phyloP scores from a whole-genome alignment of 768 basidiomycete species.

The Galerina marginata region DNA sequence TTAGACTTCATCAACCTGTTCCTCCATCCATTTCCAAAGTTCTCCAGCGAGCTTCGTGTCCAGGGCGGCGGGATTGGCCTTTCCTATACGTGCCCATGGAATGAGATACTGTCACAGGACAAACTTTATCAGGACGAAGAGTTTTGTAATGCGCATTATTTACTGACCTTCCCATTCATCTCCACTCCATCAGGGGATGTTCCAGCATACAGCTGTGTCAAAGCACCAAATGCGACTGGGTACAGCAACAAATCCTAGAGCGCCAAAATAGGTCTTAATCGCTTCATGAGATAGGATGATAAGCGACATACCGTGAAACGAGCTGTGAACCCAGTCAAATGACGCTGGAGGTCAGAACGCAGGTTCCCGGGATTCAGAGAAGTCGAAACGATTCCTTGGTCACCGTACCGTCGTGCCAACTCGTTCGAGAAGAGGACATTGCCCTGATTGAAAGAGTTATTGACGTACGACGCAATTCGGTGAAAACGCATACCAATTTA shows the following conservation, averaged over 20 bases:
- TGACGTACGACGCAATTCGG: not conserved
- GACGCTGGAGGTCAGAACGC: constrained; percentile 37
- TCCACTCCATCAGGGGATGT: constrained; percentile 44
- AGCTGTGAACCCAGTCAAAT: constrained; percentile 14
- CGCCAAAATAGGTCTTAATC: not conserved
- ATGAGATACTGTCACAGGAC: constrained; percentile 39
- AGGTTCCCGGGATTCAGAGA: constrained; percentile 51
- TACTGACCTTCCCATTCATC: constrained; percentile 49
- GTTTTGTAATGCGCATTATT: not conserved
- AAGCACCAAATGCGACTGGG: constrained; percentile 43
- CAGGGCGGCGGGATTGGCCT: constrained; percentile 21
- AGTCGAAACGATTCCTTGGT: constrained; percentile 46
- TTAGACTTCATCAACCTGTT: constrained; percentile 36
- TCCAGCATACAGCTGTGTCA: constrained; percentile 56
- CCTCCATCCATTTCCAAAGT: constrained; percentile 50
- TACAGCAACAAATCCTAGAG: constrained; percentile 24
- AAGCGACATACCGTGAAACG: constrained; percentile 12
- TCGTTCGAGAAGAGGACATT: constrained; percentile 47
- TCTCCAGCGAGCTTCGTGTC: constrained; percentile 38
- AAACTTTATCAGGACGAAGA: not conserved
- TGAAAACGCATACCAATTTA: constrained; percentile 38
- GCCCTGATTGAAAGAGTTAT: constrained; percentile 32
- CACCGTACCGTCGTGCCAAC: constrained; percentile 45
- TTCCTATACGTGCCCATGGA: constrained; percentile 46
- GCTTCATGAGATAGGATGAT: not conserved